Conservation (phyloP, 2,329 filamentous ascomycete genomes). For the Cladosporium sp. region DNA sequence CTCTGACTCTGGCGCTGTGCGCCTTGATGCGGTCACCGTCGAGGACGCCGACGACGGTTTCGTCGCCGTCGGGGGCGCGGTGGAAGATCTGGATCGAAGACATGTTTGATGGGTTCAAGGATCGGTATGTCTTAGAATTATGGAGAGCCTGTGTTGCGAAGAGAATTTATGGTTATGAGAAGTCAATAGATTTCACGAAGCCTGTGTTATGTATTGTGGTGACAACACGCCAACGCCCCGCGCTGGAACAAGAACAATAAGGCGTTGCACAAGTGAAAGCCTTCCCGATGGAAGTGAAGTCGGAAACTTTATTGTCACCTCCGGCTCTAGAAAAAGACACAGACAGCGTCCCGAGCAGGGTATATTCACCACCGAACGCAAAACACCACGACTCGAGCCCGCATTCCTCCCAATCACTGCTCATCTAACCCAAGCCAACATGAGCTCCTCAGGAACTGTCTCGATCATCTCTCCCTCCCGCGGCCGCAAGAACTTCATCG, state of each 20-base stretch:
- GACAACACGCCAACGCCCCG: too few species aligned
- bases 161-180: not conserved
- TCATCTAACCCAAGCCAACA: not conserved
- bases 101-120: not conserved
- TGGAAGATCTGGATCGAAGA: constrained; percentile 12
- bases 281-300: too few species aligned
- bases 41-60: not conserved
- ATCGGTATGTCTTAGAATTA: too few species aligned
- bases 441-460: not conserved
- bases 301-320: not conserved
- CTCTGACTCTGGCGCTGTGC: constrained; percentile 10
- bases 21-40: constrained; percentile 11
- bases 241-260: too few species aligned
- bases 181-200: too few species aligned
- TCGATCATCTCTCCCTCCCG: not conserved
- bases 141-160: not conserved
- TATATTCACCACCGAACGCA: too few species aligned
- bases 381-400: too few species aligned
- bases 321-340: not conserved
- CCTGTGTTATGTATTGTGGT: too few species aligned
- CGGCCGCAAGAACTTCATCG: constrained; percentile 1
- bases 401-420: not conserved
- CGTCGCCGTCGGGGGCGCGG: not conserved
- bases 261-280: too few species aligned
- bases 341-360: too few species aligned